Evolutionary conservation across 192 early-diverging fungal species (phyloP).

Genomic region (Funneliformis geosporum): DNA sequence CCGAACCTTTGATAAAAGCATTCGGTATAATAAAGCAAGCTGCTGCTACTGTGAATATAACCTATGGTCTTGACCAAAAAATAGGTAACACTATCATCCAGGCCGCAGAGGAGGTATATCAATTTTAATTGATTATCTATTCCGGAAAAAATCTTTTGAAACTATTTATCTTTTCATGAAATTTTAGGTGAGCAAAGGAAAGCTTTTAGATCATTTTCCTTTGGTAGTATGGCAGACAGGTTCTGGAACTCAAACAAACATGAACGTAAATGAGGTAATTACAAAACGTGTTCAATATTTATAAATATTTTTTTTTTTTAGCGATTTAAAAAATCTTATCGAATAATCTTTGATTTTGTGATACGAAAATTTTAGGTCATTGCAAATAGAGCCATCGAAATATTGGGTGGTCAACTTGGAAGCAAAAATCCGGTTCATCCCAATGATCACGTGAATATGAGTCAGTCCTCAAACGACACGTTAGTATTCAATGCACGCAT

Average conservation of each 20-base stretch:
- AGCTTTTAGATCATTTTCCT: constrained; percentile 95
- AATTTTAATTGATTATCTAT: not conserved
- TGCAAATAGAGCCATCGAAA: constrained; percentile 97
- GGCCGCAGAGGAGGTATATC: constrained; percentile 78
- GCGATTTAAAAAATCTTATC: not conserved
- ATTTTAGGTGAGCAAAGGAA: constrained; percentile 83
- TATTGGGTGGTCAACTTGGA: constrained; percentile 88
- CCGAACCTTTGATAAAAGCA: constrained; percentile 90
- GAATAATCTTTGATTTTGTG: not conserved
- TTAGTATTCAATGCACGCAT: constrained; percentile 35
- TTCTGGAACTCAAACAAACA: constrained; percentile 98
- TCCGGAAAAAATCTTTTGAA: constrained; percentile 4
- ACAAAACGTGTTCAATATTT: constrained; percentile 2
- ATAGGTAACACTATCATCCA: constrained; percentile 87
- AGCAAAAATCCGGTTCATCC: constrained; percentile 96
- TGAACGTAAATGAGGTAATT: constrained; percentile 86
- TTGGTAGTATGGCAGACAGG: constrained; percentile 99
- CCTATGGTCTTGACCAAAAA: constrained; percentile 78
- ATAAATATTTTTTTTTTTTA: not conserved
- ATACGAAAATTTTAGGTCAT: constrained; percentile 67
- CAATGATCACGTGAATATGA: constrained; percentile 99
- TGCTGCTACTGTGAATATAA: constrained; percentile 91
- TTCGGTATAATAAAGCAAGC: constrained; percentile 96
- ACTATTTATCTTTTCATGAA: not conserved
- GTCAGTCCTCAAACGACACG: constrained; percentile 97